phyloP scores from a whole-genome alignment of 2,329 filamentous ascomycete species.

The Paracoccidioides brasiliensis region DNA sequence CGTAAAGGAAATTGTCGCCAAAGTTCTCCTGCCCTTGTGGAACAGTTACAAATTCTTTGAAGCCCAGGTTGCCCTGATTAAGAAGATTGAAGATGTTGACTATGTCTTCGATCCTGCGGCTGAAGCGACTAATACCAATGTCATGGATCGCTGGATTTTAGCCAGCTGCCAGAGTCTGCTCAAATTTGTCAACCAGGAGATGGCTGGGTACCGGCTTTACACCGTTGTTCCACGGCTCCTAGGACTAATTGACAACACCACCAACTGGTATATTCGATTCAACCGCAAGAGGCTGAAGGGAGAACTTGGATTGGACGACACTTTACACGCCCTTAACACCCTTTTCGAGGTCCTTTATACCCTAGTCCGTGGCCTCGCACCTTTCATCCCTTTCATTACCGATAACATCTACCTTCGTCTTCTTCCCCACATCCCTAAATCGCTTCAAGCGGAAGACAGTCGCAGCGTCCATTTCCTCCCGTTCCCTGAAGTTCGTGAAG shows the following conservation, averaged over 20 bases:
- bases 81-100: slow-evolving; percentile 68
- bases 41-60: slow-evolving; percentile 97
- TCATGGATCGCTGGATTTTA: slow-evolving; percentile 94
- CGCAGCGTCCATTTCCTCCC: slow-evolving; percentile 85
- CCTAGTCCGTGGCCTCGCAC: slow-evolving; percentile 72
- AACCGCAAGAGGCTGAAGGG: slow-evolving; percentile 86
- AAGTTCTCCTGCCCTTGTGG: slow-evolving; percentile 82
- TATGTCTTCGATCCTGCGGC: slow-evolving; percentile 66
- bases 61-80: slow-evolving; percentile 69
- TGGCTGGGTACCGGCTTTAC: slow-evolving; percentile 69
- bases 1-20: slow-evolving; percentile 88
- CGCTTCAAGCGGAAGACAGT: slow-evolving; percentile 55
- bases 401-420: slow-evolving; percentile 87
- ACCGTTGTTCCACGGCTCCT: slow-evolving; percentile 81
- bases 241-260: slow-evolving; percentile 78
- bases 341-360: slow-evolving; percentile 90
- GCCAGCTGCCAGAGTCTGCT: slow-evolving; percentile 84
- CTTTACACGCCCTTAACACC: slow-evolving; percentile 79
- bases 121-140: slow-evolving; percentile 67
- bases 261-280: slow-evolving; percentile 98
- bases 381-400: slow-evolving; percentile 90
- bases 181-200: slow-evolving; percentile 84
- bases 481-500: slow-evolving; percentile 77
- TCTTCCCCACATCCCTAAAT: slow-evolving; percentile 65
- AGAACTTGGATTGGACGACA: slow-evolving; percentile 73